phyloP scores from a whole-genome alignment of 768 basidiomycete genomes.

The Trametes meyenii region DNA sequence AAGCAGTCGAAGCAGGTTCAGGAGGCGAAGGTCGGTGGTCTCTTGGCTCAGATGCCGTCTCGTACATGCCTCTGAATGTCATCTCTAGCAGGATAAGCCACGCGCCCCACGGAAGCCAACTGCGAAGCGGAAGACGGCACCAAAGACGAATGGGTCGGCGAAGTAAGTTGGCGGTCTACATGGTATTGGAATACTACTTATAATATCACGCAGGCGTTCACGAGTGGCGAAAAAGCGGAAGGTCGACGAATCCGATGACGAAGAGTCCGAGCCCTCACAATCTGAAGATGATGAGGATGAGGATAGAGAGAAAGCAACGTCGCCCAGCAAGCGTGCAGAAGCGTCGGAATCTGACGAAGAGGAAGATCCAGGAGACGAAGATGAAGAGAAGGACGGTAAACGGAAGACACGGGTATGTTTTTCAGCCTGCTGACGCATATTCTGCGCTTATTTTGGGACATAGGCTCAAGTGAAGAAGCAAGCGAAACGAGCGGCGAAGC shows the following conservation, averaged over 20 bases:
- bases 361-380: slow-evolving; percentile 24
- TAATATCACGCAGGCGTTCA: slow-evolving; percentile 23
- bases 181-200: no score
- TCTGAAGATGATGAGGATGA: slow-evolving; percentile 23
- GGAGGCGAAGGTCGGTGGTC: slow-evolving; percentile 31
- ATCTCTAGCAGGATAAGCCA: slow-evolving; percentile 36
- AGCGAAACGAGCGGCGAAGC: slow-evolving; percentile 24
- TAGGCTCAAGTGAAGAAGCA: slow-evolving; percentile 37
- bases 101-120: slow-evolving; percentile 49
- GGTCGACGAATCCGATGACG: slow-evolving; percentile 33
- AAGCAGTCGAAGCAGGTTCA: slow-evolving; percentile 32
- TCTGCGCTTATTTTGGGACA: no score
- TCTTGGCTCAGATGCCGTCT: no score
- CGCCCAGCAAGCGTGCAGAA: slow-evolving; percentile 23
- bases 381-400: slow-evolving; percentile 31
- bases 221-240: slow-evolving; percentile 33
- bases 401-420: slow-evolving; percentile 37
- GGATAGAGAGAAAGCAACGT: slow-evolving; percentile 13
- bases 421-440: not conserved
- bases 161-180: slow-evolving; percentile 51
- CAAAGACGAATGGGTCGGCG: slow-evolving; percentile 49
- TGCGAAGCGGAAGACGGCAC: slow-evolving; percentile 56
- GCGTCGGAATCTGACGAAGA: slow-evolving; percentile 26
- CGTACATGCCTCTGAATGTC: not conserved
- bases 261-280: slow-evolving; percentile 27